Evolutionary conservation across 148 eudicot species (phyloP).

Genomic region (Rhododendron mucronatum): DNA sequence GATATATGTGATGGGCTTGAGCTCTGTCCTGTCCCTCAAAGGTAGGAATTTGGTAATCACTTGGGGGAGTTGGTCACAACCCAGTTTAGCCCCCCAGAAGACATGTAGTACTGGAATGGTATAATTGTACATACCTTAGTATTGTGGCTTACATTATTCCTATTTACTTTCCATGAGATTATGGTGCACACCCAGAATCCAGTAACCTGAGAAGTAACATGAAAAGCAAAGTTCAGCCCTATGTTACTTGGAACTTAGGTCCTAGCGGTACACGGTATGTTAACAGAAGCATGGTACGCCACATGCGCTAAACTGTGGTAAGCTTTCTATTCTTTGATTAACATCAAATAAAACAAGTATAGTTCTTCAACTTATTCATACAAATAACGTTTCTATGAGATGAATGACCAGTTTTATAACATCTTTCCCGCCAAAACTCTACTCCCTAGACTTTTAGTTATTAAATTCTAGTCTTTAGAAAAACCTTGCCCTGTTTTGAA

Average conservation of each 20-base stretch:
- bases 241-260: neutral
- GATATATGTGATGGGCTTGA: conserved; percentile 6
- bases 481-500: neutral
- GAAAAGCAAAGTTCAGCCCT: neutral
- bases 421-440: neutral
- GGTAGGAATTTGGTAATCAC: neutral
- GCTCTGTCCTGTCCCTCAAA: conserved; percentile 9
- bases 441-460: neutral
- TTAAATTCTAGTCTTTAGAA: neutral
- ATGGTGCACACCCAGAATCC: neutral
- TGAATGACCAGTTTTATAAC: neutral
- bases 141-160: neutral
- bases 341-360: neutral
- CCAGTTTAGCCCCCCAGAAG: neutral
- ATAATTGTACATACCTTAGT: neutral
- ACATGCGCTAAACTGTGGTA: neutral
- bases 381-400: neutral
- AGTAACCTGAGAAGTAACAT: neutral
- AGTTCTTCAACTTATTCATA: neutral
- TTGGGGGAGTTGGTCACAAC: neutral
- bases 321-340: neutral
- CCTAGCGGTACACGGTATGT: neutral
- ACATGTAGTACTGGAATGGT: neutral
- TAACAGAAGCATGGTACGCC: neutral
- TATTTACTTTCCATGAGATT: neutral